A percentile compares a stretch with the other conserved stretches of the same genome.
These are phyloP conservation scores for Choanephora cucurbitarum DNA, from an alignment of 371 early-diverging fungal genomes.

Conservation along the genomic window DNA sequence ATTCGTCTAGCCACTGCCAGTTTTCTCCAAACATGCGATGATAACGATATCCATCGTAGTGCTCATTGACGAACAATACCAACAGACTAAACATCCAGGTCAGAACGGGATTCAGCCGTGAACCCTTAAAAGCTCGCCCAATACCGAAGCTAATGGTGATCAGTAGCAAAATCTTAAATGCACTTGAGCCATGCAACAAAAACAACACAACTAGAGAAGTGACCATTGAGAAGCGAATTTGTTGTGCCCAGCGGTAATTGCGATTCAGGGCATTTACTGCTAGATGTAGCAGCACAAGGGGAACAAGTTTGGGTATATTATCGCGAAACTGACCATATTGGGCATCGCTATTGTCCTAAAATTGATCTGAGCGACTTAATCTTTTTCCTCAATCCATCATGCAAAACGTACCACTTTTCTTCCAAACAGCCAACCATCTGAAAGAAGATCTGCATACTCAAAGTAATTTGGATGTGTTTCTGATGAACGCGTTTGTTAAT, in stretches of 20 bases:
- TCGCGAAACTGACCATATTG: conserved; percentile 84
- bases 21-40: conserved; percentile 40
- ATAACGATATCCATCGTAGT: conserved; percentile 74
- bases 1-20: conserved; percentile 72
- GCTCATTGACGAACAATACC: conserved; percentile 77
- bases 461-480: conserved; percentile 59
- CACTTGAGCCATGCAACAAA: conserved; percentile 55
- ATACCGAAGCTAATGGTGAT: conserved; percentile 65
- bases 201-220: conserved; percentile 67
- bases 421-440: conserved; percentile 70
- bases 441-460: conserved; percentile 52
- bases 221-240: conserved; percentile 47
- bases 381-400: too few relatives aligned
- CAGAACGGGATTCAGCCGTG: conserved; percentile 59
- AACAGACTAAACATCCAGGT: conserved; percentile 82
- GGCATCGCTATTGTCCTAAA: conserved; percentile 80
- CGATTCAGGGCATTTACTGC: conserved; percentile 50
- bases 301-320: conserved; percentile 65
- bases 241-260: conserved; percentile 10
- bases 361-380: too few relatives aligned
- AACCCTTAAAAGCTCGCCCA: conserved; percentile 52
- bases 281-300: conserved; percentile 54
- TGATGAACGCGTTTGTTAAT: conserved; percentile 38
- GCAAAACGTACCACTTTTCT: conserved; percentile 52
- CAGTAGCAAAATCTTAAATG: conserved; percentile 72